Percentiles rank a stretch among this genome's conserved stretches.
These are phyloP conservation scores for Polyporus arcularius DNA, from an alignment of 768 basidiomycete species.

Conservation along the genomic window DNA sequence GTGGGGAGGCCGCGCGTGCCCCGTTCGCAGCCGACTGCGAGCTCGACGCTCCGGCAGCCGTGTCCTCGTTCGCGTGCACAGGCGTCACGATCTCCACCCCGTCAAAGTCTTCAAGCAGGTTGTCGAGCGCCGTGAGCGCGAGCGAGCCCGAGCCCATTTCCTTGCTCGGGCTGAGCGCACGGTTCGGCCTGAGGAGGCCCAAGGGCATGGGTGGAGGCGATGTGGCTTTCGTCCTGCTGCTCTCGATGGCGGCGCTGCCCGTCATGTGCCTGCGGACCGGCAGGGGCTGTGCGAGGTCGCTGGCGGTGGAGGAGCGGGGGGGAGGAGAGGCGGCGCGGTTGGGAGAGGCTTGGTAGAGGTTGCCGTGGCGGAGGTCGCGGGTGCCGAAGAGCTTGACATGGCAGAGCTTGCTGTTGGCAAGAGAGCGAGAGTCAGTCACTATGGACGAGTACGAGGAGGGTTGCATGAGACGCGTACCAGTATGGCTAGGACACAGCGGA, in stretches of 20 bases:
- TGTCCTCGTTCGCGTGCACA: neutral
- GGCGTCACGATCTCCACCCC: slow-evolving; percentile 1
- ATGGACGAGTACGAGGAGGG: neutral
- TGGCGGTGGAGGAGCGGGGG: slow-evolving; percentile 20
- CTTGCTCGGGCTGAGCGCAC: slow-evolving; percentile 36
- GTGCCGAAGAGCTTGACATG: slow-evolving; percentile 82
- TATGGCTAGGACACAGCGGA: slow-evolving; percentile 37
- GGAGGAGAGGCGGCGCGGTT: slow-evolving; percentile 30
- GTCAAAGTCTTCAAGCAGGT: slow-evolving; percentile 4
- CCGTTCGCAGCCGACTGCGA: slow-evolving; percentile 34
- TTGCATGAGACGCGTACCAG: slow-evolving; percentile 35
- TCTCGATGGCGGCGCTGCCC: slow-evolving; percentile 21
- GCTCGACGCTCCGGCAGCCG: slow-evolving; percentile 21
- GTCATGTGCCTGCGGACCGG: slow-evolving; percentile 29
- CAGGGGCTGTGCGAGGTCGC: slow-evolving; percentile 18
- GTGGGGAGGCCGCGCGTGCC: slow-evolving; percentile 40
- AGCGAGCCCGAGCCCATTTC: slow-evolving; percentile 9
- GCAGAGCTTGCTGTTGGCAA: slow-evolving; percentile 67
- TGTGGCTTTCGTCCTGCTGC: slow-evolving; percentile 7
- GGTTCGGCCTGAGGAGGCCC: slow-evolving; percentile 37
- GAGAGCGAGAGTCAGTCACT: slow-evolving; percentile 1
- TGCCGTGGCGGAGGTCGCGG: slow-evolving; percentile 68
- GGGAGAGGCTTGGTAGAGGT: slow-evolving; percentile 53
- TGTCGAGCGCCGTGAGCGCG: slow-evolving; percentile 6
- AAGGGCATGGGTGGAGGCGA: slow-evolving; percentile 32